These are phyloP conservation scores for Tuber aestivum DNA, from an alignment of 495 filamentous ascomycete species.

Conservation along the genomic window DNA sequence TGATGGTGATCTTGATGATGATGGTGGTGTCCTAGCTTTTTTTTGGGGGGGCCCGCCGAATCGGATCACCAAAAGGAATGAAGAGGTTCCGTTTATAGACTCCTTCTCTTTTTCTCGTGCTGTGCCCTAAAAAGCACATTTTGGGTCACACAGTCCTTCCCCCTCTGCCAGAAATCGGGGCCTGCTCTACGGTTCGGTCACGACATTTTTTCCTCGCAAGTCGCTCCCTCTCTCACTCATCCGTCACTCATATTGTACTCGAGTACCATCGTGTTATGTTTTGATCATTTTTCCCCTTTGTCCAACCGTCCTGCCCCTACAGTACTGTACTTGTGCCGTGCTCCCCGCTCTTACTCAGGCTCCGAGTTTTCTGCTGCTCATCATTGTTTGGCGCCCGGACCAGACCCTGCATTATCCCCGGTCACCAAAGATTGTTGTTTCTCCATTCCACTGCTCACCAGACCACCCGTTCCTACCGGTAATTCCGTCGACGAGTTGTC, in stretches of 20 bases:
- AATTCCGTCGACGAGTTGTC: neutral
- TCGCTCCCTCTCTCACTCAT: neutral
- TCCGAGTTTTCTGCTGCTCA: neutral
- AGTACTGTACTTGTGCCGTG: no score
- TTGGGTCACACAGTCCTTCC: neutral
- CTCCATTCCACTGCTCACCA: neutral
- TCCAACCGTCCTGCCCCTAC: neutral
- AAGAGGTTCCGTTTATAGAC: neutral
- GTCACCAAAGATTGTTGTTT: neutral
- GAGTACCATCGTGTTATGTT: neutral
- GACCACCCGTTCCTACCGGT: neutral
- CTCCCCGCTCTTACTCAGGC: neutral
- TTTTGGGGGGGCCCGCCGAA: neutral
- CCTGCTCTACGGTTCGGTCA: neutral
- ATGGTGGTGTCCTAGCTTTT: neutral
- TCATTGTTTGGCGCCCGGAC: neutral
- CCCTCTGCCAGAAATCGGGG: no score
- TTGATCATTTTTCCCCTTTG: neutral
- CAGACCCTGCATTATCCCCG: neutral
- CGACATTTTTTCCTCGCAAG: neutral
- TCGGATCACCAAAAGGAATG: neutral
- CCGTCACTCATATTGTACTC: neutral
- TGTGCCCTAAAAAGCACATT: neutral
- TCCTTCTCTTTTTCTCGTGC: neutral
- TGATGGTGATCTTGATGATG: neutral